Conservation (phyloP, 2,329 filamentous ascomycete species). For the Pseudopithomyces maydicus region DNA sequence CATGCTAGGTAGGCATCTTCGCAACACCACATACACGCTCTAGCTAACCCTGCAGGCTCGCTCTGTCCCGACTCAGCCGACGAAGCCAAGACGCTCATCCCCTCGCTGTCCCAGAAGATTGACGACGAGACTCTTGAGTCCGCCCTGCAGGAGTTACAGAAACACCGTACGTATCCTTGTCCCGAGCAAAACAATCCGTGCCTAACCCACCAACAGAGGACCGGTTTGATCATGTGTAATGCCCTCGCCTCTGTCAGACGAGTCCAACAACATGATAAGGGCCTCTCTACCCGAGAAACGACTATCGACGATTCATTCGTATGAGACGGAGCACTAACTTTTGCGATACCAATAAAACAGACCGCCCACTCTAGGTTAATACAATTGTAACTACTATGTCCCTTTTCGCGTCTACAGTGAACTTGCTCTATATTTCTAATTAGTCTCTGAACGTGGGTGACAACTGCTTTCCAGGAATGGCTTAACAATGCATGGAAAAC, state of each 20-base stretch:
- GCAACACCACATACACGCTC: not conserved
- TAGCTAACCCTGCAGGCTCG: conserved; percentile 64
- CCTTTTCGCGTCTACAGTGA: not conserved
- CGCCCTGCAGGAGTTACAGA: conserved; percentile 87
- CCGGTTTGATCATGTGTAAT: conserved; percentile 23
- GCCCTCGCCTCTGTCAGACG: not conserved
- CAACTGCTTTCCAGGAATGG: too few relatives aligned
- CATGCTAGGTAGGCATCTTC: conserved; percentile 71
- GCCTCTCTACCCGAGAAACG: not conserved
- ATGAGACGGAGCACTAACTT: not conserved
- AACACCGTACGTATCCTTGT: conserved; percentile 60
- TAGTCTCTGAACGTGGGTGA: too few relatives aligned
- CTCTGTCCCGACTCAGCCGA: conserved; percentile 91
- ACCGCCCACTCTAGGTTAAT: not conserved
- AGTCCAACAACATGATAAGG: too few relatives aligned
- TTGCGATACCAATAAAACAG: not conserved
- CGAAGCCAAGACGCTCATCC: conserved; percentile 95
- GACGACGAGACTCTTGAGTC: conserved; percentile 86
- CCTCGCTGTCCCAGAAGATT: conserved; percentile 87
- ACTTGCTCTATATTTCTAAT: too few relatives aligned
- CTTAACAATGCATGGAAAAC: too few relatives aligned
- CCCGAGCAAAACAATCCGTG: not conserved
- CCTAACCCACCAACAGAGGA: conserved; percentile 33
- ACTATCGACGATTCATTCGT: not conserved
- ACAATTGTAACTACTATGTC: not conserved